Conservation (phyloP, 2,329 filamentous ascomycete genomes). For the Aspergillus neoniger region DNA sequence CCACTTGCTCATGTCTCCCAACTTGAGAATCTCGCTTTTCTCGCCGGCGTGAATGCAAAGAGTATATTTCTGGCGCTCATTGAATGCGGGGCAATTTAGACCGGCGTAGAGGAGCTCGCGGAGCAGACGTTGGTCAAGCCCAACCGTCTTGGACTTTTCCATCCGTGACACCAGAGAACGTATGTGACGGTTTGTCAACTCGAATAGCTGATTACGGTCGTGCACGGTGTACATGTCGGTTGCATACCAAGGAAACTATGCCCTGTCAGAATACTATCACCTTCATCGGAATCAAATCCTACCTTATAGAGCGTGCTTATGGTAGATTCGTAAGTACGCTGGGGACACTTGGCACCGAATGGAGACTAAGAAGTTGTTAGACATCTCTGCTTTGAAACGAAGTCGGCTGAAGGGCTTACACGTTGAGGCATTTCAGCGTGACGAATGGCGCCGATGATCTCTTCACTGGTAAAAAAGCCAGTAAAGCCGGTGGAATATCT, state of each 20-base stretch:
- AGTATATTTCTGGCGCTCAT: slow-evolving; percentile 46
- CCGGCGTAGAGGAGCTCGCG: slow-evolving; percentile 44
- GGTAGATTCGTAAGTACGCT: slow-evolving; percentile 56
- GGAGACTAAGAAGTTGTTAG: slow-evolving; percentile 42
- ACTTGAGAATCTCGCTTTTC: slow-evolving; percentile 20
- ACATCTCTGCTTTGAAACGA: neutral
- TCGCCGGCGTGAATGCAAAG: slow-evolving; percentile 33
- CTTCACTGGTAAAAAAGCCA: slow-evolving; percentile 55
- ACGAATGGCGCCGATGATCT: slow-evolving; percentile 49
- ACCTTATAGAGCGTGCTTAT: slow-evolving; percentile 56
- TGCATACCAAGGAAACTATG: slow-evolving; percentile 54
- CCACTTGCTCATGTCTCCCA: slow-evolving; percentile 31
- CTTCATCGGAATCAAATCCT: slow-evolving; percentile 9
- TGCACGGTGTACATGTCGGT: slow-evolving; percentile 48
- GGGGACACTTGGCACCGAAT: slow-evolving; percentile 51
- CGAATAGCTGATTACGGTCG: slow-evolving; percentile 51
- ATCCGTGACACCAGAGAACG: slow-evolving; percentile 68
- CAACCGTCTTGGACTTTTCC: slow-evolving; percentile 44
- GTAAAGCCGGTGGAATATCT: slow-evolving; percentile 53
- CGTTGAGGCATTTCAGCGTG: slow-evolving; percentile 53
- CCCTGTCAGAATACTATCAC: slow-evolving; percentile 13
- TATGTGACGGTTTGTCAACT: slow-evolving; percentile 57
- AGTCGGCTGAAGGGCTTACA: slow-evolving; percentile 39
- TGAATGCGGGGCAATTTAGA: slow-evolving; percentile 46
- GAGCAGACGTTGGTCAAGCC: slow-evolving; percentile 42